A percentile compares a stretch with the other conserved stretches of the same genome.
Evolutionary conservation across 208 protist species (phyloP).

Genomic region (Strigomonas galati): DNA sequence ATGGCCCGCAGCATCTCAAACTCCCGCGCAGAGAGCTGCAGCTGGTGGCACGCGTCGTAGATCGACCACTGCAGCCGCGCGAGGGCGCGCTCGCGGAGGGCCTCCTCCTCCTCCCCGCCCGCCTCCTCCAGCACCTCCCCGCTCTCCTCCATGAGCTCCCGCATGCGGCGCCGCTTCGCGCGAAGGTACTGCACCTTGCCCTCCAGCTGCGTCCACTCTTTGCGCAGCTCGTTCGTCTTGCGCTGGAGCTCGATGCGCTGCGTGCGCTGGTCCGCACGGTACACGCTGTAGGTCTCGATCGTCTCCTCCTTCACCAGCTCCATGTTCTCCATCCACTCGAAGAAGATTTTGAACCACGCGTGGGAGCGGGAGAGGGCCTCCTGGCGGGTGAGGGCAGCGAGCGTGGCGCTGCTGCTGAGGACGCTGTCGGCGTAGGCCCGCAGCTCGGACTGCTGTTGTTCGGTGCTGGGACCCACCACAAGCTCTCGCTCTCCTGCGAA

Average conservation of each 20-base stretch:
- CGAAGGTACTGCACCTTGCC: conserved; percentile 61
- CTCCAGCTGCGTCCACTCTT: conserved; percentile 39
- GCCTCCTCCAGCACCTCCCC: conserved; percentile 51
- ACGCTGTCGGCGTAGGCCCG: background rate
- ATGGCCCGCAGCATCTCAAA: conserved; percentile 70
- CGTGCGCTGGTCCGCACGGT: conserved; percentile 62
- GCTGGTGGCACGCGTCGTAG: conserved; percentile 77
- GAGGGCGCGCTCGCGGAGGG: conserved; percentile 61
- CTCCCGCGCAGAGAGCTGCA: conserved; percentile 72
- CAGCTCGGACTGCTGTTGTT: background rate
- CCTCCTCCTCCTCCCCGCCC: conserved; percentile 81
- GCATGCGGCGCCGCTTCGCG: conserved; percentile 70
- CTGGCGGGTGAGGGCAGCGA: conserved; percentile 43
- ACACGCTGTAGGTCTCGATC: conserved; percentile 59
- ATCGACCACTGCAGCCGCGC: conserved; percentile 67
- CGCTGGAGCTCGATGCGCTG: conserved; percentile 77
- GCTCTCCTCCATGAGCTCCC: conserved; percentile 57
- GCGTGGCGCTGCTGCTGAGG: conserved; percentile 15
- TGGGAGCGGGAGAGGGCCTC: conserved; percentile 64
- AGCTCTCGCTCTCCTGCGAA: conserved; percentile 9
- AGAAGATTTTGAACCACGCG: conserved; percentile 65
- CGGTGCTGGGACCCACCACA: background rate
- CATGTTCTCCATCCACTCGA: conserved; percentile 74
- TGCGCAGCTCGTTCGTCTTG: conserved; percentile 35
- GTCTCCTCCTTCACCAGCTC: conserved; percentile 60